A percentile compares a stretch with the other conserved stretches of the same genome.
Evolutionary conservation across 1,284 basidiomycete genomes (phyloP).

Genomic region (Cryptococcus neoformans): DNA sequence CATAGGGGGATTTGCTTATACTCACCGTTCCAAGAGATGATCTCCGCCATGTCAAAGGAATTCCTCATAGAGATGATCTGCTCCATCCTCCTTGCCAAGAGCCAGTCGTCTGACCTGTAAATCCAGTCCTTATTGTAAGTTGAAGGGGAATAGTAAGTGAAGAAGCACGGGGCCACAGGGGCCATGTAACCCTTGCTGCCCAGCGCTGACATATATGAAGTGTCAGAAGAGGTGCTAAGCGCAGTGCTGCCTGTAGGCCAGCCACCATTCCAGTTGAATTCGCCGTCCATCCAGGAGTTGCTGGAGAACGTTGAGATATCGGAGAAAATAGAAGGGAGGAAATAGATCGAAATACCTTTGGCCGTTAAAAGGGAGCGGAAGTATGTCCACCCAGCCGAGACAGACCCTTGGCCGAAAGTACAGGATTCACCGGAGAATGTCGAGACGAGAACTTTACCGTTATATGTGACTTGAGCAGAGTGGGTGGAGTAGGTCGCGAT

Average conservation of each 20-base stretch:
- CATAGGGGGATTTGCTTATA: background rate
- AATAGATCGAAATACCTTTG: constrained; percentile 27
- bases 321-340: constrained; percentile 48
- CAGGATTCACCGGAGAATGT: constrained; percentile 74
- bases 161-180: constrained; percentile 46
- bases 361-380: constrained; percentile 17
- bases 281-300: constrained; percentile 45
- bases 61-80: constrained; percentile 38
- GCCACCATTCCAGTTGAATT: constrained; percentile 51
- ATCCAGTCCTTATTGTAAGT: constrained; percentile 50
- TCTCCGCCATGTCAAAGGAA: constrained; percentile 37
- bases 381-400: constrained; percentile 33
- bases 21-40: constrained; percentile 46
- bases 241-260: constrained; percentile 48
- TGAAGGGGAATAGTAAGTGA: constrained; percentile 43
- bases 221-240: constrained; percentile 29
- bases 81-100: constrained; percentile 46
- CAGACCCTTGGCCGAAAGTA: constrained; percentile 59
- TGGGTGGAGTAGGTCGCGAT: constrained; percentile 59
- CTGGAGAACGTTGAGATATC: constrained; percentile 28
- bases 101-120: constrained; percentile 45
- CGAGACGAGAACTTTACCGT: constrained; percentile 61
- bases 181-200: constrained; percentile 46
- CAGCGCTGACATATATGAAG: constrained; percentile 29
- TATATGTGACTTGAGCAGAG: constrained; percentile 62